phyloP scores from a whole-genome alignment of 129 eudicot genomes.

The carrot (Daucus carota) region DNA sequence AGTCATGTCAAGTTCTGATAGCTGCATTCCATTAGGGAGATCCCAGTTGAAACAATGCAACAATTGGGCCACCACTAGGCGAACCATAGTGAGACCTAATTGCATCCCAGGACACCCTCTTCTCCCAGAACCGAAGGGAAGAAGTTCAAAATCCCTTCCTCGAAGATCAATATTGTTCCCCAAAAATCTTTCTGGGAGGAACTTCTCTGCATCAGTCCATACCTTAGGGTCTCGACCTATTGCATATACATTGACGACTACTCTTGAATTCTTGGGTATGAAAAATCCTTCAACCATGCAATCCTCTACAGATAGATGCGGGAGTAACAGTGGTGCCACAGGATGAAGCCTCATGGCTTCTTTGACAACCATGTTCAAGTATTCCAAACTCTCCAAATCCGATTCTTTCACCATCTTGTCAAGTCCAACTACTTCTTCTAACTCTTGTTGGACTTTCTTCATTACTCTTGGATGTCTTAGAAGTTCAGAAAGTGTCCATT shows the following conservation, averaged over 20 bases:
- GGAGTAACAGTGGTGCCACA: conserved; percentile 32
- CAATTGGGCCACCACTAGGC: conserved; percentile 33
- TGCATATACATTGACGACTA: conserved; percentile 30
- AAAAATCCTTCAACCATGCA: conserved; percentile 20
- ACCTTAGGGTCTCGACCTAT: conserved; percentile 36
- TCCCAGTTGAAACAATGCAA: conserved; percentile 46
- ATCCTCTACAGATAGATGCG: conserved; percentile 30
- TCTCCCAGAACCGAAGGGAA: conserved; percentile 51
- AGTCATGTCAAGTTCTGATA: conserved; percentile 8
- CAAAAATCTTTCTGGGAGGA: conserved; percentile 39
- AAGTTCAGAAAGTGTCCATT: conserved; percentile 40
- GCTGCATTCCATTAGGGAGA: conserved; percentile 13
- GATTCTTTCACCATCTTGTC: conserved; percentile 36
- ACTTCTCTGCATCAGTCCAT: conserved; percentile 40
- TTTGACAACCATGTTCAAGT: conserved; percentile 39
- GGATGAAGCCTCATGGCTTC: conserved; percentile 53
- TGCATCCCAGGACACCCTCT: conserved; percentile 52
- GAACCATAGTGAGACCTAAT: conserved; percentile 23
- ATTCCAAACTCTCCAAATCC: conserved; percentile 26
- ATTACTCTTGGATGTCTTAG: conserved; percentile 24
- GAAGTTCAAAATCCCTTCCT: conserved; percentile 35
- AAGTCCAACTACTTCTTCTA: conserved; percentile 33
- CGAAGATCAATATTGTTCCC: conserved; percentile 25
- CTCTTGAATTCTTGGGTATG: conserved; percentile 34
- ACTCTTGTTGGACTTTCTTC: conserved; percentile 32